Conservation (phyloP, 371 early-diverging fungal species). For the Mucor irregularis region DNA sequence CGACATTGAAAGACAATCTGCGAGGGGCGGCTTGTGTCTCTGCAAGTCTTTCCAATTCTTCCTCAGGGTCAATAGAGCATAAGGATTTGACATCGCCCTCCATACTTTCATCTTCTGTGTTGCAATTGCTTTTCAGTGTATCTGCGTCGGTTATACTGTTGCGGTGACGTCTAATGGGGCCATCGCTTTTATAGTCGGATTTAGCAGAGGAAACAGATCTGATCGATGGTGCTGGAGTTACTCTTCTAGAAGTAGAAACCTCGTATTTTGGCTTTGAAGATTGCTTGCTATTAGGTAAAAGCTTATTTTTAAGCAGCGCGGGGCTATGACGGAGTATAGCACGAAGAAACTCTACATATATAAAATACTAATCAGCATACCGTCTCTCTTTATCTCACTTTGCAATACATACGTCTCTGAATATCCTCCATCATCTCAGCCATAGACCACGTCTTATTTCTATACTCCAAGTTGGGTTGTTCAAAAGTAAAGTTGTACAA, state of each 20-base stretch:
- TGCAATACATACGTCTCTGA: conserved; percentile 50
- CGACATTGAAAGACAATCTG: neutral
- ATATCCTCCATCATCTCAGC: conserved; percentile 65
- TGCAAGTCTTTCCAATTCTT: neutral
- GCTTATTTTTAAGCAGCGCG: conserved; percentile 6
- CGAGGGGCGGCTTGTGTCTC: neutral
- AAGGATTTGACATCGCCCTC: conserved; percentile 8
- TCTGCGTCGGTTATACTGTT: no score
- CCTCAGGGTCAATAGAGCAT: conserved; percentile 11
- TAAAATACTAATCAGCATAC: conserved; percentile 29
- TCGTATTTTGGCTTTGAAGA: no score
- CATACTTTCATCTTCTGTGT: neutral
- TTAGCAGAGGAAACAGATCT: neutral
- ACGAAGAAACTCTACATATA: conserved; percentile 7
- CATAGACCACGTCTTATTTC: conserved; percentile 78
- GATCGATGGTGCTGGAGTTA: neutral
- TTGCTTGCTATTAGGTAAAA: conserved; percentile 1
- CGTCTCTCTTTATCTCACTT: conserved; percentile 51
- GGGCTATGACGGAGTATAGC: conserved; percentile 13
- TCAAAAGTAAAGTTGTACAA: conserved; percentile 67
- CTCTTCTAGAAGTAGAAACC: neutral
- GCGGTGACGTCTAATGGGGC: neutral
- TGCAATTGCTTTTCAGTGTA: neutral
- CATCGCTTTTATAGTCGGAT: neutral
- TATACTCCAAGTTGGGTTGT: conserved; percentile 74